These are phyloP conservation scores for Zymoseptoria tritici DNA, from an alignment of 2,329 filamentous ascomycete genomes.

Conservation along the genomic window DNA sequence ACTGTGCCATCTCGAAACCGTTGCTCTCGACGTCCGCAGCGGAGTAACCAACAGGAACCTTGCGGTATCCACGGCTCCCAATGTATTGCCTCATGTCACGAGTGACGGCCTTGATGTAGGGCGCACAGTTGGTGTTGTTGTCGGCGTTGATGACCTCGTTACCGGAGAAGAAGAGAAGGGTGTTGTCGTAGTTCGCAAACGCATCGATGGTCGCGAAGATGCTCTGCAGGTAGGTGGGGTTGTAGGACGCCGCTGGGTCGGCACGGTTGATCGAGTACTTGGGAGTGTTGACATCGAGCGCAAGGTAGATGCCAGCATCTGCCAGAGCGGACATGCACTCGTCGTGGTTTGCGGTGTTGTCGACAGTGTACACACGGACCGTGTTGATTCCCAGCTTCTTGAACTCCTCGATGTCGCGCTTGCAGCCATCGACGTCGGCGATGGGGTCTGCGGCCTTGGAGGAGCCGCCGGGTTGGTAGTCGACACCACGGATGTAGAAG, in stretches of 20 bases:
- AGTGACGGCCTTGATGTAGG: slow-evolving; percentile 65
- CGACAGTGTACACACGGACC: slow-evolving; percentile 84
- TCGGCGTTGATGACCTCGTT: slow-evolving; percentile 65
- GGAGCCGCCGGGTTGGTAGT: slow-evolving; percentile 50
- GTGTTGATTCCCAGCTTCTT: slow-evolving; percentile 83
- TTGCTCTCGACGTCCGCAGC: slow-evolving; percentile 80
- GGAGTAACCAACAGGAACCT: slow-evolving; percentile 72
- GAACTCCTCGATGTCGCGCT: slow-evolving; percentile 74
- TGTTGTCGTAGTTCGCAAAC: slow-evolving; percentile 78
- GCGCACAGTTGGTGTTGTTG: slow-evolving; percentile 55
- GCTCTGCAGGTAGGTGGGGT: slow-evolving; percentile 74
- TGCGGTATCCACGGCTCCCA: slow-evolving; percentile 58
- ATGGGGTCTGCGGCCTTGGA: slow-evolving; percentile 65
- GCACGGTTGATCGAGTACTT: slow-evolving; percentile 79
- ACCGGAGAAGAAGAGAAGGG: slow-evolving; percentile 73
- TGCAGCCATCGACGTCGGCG: slow-evolving; percentile 61
- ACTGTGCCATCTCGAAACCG: slow-evolving; percentile 76
- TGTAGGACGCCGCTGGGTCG: slow-evolving; percentile 70
- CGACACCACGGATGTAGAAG: slow-evolving; percentile 55
- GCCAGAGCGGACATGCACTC: slow-evolving; percentile 75
- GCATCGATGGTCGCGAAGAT: slow-evolving; percentile 83
- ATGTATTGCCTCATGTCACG: slow-evolving; percentile 78
- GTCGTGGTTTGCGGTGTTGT: slow-evolving; percentile 76
- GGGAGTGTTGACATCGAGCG: slow-evolving; percentile 87
- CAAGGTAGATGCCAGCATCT: slow-evolving; percentile 84